A percentile compares a stretch with the other conserved stretches of the same genome.
phyloP scores from a whole-genome alignment of 352 stramenopile genomes.

The Globisporangium paddicum region DNA sequence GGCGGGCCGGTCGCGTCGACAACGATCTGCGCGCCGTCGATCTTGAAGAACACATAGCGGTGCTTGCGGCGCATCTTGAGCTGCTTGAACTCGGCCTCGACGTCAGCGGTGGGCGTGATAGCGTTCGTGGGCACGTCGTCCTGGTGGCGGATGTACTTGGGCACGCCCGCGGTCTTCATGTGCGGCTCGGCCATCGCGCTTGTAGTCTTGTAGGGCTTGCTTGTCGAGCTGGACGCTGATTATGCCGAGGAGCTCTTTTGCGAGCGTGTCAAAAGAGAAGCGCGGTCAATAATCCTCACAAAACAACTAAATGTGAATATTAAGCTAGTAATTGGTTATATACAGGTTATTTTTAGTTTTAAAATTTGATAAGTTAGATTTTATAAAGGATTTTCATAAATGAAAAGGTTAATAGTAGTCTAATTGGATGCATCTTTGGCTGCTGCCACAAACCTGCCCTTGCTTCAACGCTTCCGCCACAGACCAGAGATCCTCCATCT shows the following conservation, averaged over 20 bases:
- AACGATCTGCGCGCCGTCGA: conserved; percentile 65
- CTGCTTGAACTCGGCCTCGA: conserved; percentile 72
- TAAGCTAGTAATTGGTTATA: background rate
- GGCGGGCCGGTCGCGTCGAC: conserved; percentile 55
- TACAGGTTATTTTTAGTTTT: background rate
- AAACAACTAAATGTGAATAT: too few relatives aligned
- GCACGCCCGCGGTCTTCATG: conserved; percentile 82
- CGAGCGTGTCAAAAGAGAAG: too few relatives aligned
- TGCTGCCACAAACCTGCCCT: background rate
- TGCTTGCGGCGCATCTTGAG: conserved; percentile 88
- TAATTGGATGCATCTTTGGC: background rate
- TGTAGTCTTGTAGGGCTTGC: too few relatives aligned
- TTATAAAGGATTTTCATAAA: background rate
- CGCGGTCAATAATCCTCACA: too few relatives aligned
- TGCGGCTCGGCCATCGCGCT: conserved; percentile 67
- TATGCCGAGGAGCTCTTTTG: too few relatives aligned
- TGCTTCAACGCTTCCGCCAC: conserved; percentile 1
- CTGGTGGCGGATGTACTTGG: conserved; percentile 68
- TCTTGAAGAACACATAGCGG: conserved; percentile 81
- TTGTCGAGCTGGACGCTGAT: conserved; percentile 1
- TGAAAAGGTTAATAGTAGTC: background rate
- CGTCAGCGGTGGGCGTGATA: conserved; percentile 58
- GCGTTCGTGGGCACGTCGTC: conserved; percentile 66
- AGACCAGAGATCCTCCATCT: background rate
- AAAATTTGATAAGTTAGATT: too few relatives aligned